Conservation (phyloP, 2,329 filamentous ascomycete species). For the Ciborinia camelliae region DNA sequence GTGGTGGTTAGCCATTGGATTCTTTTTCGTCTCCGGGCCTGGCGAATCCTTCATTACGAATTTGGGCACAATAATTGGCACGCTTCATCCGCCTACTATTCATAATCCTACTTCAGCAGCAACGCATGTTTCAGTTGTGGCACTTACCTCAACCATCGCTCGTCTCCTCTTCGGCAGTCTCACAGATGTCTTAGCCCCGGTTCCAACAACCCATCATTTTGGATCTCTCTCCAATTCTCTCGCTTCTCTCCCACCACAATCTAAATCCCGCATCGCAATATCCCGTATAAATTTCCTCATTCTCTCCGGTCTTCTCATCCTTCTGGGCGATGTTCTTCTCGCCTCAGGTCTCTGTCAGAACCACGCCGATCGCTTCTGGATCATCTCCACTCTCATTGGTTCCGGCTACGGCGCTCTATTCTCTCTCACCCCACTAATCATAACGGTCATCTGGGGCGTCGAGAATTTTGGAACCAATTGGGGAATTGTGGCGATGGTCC, state of each 20-base stretch:
- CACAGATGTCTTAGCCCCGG: conserved; percentile 78
- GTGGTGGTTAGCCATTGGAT: conserved; percentile 90
- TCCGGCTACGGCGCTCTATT: conserved; percentile 93
- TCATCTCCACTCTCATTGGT: conserved; percentile 80
- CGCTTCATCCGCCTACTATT: conserved; percentile 62
- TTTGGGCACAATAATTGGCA: conserved; percentile 87
- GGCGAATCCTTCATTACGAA: conserved; percentile 99
- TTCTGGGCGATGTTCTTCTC: conserved; percentile 71
- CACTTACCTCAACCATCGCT: conserved; percentile 83
- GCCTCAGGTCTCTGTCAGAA: conserved; percentile 72
- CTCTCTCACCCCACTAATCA: conserved; percentile 82
- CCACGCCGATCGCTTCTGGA: conserved; percentile 75
- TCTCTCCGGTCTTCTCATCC: conserved; percentile 69
- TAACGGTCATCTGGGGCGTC: conserved; percentile 96
- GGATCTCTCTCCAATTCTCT: conserved; percentile 33
- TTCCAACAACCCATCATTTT: conserved; percentile 41
- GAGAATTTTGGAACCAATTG: conserved; percentile 99
- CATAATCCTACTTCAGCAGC: conserved; percentile 58
- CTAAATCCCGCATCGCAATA: conserved; percentile 50
- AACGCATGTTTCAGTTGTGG: conserved; percentile 91
- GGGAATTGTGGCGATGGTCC: conserved; percentile 90
- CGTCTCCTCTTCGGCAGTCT: conserved; percentile 86
- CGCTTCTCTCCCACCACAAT: conserved; percentile 39
- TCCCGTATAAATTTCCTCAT: conserved; percentile 81
- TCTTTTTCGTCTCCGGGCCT: conserved; percentile 74